Percentiles rank a stretch among this genome's conserved stretches.
Evolutionary conservation across 768 basidiomycete species (phyloP).

Genomic region (Hypsizygus marmoreus): DNA sequence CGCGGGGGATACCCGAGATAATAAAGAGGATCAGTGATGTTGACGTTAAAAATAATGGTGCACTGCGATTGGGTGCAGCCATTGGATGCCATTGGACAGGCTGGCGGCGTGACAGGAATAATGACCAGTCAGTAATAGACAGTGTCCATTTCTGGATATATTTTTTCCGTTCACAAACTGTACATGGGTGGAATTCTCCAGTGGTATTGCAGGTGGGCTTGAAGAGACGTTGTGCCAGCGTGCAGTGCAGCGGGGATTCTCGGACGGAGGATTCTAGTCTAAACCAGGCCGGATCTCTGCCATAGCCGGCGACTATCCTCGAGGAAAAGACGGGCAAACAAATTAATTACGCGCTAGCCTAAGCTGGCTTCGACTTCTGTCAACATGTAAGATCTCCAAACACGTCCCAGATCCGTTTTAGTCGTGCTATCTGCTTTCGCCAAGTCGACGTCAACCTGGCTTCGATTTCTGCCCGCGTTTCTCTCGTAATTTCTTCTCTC

Average conservation of each 20-base stretch:
- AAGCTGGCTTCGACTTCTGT: constrained; percentile 17
- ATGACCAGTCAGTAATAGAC: neutral
- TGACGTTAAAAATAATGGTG: constrained; percentile 11
- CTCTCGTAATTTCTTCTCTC: constrained; percentile 31
- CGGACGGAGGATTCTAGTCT: too few species aligned
- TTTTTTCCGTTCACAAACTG: neutral
- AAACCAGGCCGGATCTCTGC: constrained; percentile 35
- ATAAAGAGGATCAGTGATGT: constrained; percentile 6
- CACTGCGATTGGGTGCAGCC: constrained; percentile 2
- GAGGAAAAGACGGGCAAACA: constrained; percentile 30
- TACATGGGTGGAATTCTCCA: neutral
- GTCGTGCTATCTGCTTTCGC: constrained; percentile 38
- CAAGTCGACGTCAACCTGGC: constrained; percentile 32
- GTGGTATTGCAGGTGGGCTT: neutral
- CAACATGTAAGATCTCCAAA: constrained; percentile 40
- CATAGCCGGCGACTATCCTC: constrained; percentile 38
- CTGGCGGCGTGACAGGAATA: neutral
- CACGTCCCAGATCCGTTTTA: constrained; percentile 42
- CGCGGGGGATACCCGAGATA: constrained; percentile 5
- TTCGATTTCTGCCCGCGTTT: constrained; percentile 31
- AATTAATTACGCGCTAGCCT: constrained; percentile 14
- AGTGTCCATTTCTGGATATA: constrained; percentile 9
- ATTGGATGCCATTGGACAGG: neutral
- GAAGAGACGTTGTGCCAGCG: constrained; percentile 3
- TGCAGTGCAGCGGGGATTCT: too few species aligned